Evolutionary conservation across 768 basidiomycete genomes (phyloP), one percentile per base, ranked within the genome.

Genomic region (Obba rivulosa): DNA sequence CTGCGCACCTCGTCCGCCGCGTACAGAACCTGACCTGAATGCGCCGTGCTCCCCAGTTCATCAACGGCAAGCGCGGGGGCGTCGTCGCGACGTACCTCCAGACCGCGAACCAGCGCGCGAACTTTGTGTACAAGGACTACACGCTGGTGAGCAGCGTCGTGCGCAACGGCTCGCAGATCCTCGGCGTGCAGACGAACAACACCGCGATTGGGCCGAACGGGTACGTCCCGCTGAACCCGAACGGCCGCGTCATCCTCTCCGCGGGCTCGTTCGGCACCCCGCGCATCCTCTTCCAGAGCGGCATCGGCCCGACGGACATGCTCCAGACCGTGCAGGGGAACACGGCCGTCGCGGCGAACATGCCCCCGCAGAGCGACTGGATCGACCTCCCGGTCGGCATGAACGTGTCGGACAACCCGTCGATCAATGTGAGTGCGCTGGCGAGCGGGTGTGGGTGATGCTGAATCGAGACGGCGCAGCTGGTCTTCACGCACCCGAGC

Each of bases 401-500:
- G 45, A 76, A 75, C 49, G 77, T 76, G 7, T 74, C 71, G 21
- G 81, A 83, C 57, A 82, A 82, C 61, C 81, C 81, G 16, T 80
- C 79, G 5, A 78, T 83, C 56, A 81, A 81, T 53, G 76, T 77
- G 48, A 39, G 72, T 67, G 43, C 34, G 45, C 21, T 20, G 22
- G 16, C 23, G 8, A 39, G 22, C 17, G 20, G 17, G 17, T 20
- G 34, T 0, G 8, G 1, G 16, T 16, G 2, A 8, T 3, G 23
- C 47, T 48, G 20, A 23, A 8, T 34, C 7, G 2, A 23, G 9
- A 8, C 4, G 24, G 13, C 17, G 9, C 48, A 79, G 76, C 62
- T 82, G 55, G 77, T 83, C 18, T 82, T 84, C 67, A 81, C 78
- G 4, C 81, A 83, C 59, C 80, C 81, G 2, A 68, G 68, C 34